Evolutionary conservation across 306 rosid species (phyloP).

Genomic region (Coriaria nepalensis): DNA sequence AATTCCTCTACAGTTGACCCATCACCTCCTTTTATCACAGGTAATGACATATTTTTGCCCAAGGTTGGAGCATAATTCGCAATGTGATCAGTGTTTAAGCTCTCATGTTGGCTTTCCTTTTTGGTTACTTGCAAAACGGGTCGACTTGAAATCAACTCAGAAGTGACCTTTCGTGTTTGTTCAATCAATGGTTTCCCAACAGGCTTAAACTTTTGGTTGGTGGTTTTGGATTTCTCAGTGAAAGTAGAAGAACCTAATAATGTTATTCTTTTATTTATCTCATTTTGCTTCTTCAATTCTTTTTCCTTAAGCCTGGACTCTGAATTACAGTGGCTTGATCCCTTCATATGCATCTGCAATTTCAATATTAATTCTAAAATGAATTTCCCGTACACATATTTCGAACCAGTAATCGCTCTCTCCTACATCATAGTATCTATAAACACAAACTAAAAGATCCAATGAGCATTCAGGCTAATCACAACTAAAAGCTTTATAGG

Average conservation of each 20-base stretch:
- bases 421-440: too few species aligned
- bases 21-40: slow-evolving; percentile 7
- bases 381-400: too few species aligned
- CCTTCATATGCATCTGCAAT: slow-evolving; percentile 26
- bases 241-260: slow-evolving; percentile 14
- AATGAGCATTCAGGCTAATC: too few species aligned
- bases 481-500: too few species aligned
- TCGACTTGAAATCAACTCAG: slow-evolving; percentile 6
- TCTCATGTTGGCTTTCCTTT: slow-evolving; percentile 6
- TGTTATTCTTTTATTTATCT: slow-evolving; percentile 16
- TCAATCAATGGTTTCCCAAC: slow-evolving; percentile 15
- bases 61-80: slow-evolving; percentile 9
- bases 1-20: slow-evolving; percentile 7
- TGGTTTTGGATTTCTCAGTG: slow-evolving; percentile 11
- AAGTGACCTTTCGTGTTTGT: slow-evolving; percentile 16
- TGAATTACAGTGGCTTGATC: slow-evolving; percentile 17
- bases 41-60: slow-evolving; percentile 2
- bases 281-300: slow-evolving; percentile 17
- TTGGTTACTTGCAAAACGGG: slow-evolving; percentile 9
- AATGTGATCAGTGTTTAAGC: slow-evolving; percentile 7
- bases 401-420: too few species aligned
- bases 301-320: slow-evolving; percentile 22
- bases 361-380: too few species aligned
- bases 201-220: slow-evolving; percentile 14
- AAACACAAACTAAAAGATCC: too few species aligned